Evolutionary conservation across 2,329 filamentous ascomycete species (phyloP), one percentile per base, ranked within the genome.

Genomic region (Aaosphaeria pasadenensis): DNA sequence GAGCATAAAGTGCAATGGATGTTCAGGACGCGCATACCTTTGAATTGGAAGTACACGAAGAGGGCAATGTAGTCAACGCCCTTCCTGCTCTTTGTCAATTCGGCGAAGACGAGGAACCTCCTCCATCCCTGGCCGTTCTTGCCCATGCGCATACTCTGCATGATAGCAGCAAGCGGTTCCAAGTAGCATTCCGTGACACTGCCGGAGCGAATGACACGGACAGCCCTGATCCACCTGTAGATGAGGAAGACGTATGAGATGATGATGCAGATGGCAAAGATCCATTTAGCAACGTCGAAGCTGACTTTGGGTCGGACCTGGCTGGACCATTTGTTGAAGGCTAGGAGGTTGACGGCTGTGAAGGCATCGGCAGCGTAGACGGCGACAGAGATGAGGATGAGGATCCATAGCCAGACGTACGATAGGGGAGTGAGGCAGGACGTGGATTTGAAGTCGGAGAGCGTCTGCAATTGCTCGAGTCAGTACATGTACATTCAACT

Each of bases 331-430:
- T 84, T 84, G 73, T 95, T 84, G 74, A 96, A 96, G 47, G 82
- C 88, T 44, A 99, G 81, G 38, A 99, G 78, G 54, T 96, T 95
- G 73, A 96, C 82, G 53, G 91, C 91, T 4, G 91, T 96, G 67
- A 96, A 97, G 52, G 86, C 91, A 73, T 97, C 92, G 66, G 95
- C 88, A 30, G 79, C 85, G 70, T 96, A 96, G 56, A 96, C 91
- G 40, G 89, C 86, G 43, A 92, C 69, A 3, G 90, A 94, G 49
- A 95, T 77, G 45, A 91, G 48, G 40, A 92, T 79, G 58, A 90
- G 87, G 49, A 94, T 78, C 81, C 86, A 94, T 44, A 97, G 80
- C 73, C 91, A 94, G 61, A 77, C 82, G 70, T 96, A 97, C 51
- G 91, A 91, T 56, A 95, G 79, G 6, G 82, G 79, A 1, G 87